Percentiles rank a stretch among this genome's conserved stretches.
Evolutionary conservation across 768 basidiomycete species (phyloP).

Genomic region (Udeniomyces megalosporus): DNA sequence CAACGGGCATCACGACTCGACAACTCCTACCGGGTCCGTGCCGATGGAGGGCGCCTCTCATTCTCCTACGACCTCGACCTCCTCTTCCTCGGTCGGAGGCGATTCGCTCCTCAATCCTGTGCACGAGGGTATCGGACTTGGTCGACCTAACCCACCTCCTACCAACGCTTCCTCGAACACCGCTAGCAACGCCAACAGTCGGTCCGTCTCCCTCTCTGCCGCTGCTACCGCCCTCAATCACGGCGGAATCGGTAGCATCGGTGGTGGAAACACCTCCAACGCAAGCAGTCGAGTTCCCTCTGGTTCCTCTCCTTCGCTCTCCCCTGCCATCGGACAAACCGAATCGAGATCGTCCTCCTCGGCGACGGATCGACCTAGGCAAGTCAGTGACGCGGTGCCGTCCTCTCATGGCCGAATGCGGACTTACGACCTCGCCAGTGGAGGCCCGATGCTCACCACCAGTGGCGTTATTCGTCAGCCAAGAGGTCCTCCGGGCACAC

Average conservation of each 20-base stretch:
- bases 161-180: too few species aligned
- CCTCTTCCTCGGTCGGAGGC: not conserved
- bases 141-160: slow-evolving; percentile 40
- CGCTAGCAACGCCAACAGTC: too few species aligned
- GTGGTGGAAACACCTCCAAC: not conserved
- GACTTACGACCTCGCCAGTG: slow-evolving; percentile 1
- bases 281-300: not conserved
- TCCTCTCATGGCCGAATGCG: not conserved
- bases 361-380: too few species aligned
- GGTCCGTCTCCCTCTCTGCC: not conserved
- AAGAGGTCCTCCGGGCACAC: slow-evolving; percentile 68
- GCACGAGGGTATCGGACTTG: slow-evolving; percentile 76
- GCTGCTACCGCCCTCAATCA: not conserved
- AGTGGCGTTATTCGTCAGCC: slow-evolving; percentile 52
- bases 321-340: not conserved
- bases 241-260: too few species aligned
- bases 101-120: slow-evolving; percentile 22
- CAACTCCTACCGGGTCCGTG: not conserved
- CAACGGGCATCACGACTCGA: not conserved
- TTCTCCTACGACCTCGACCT: not conserved
- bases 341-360: not conserved
- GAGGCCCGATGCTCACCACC: not conserved
- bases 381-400: too few species aligned
- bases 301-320: not conserved
- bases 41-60: slow-evolving; percentile 1